Base-by-base conservation (phyloP, 2,329 filamentous ascomycete species). In the Dryadomyces sulphureus region DNA sequence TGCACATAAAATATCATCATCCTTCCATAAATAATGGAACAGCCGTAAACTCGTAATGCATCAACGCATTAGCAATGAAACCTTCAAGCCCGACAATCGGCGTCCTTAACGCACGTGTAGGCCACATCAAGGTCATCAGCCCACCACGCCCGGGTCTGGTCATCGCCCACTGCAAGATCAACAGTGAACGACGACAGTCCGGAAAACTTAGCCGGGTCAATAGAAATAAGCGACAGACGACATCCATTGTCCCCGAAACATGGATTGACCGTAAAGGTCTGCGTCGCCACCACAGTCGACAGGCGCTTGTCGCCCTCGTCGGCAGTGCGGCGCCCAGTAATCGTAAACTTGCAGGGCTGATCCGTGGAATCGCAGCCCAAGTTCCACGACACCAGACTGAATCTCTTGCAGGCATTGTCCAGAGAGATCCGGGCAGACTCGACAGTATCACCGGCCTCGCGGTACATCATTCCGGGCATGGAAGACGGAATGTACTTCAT, bases 101-200 rank as follows among this genome's bases (percentile, higher is more conserved):
- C 38, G 12, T 3, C n/a, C 17, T n/a, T 21, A 4, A 17, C 39
- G 17, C n/a, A 24, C 4, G 32, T 2, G 14, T 39, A 45, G 5
- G 24, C 20, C 4, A 45, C 19, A 12, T 7, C 16, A 17, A 70
- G 46, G 52, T 71, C 63, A 51, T 71, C 68, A 43, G 63, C 63
- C 65, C 66, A 72, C 66, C 68, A 70, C 9, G 56, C 57, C 47
- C 56, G 59, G 12, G 9, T 12, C 12, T 16, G n/a, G 60, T 61
- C 47, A 4, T 54, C 56, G n/a, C 55, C 55, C n/a, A 60, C 60
- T n/a, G 59, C 62, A 12, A 64, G 54, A n/a, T 62, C 60, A 38
- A 70, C 56, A 8, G 59, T 59, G 53, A 72, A 49, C 2, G 62
- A 60, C 1, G 54, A 62, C 35, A 67, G 53, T 38, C 64, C 56